These are phyloP conservation scores for Apostasia shenzhenica DNA, from an alignment of 106 monocot genomes.

Conservation along the genomic window DNA sequence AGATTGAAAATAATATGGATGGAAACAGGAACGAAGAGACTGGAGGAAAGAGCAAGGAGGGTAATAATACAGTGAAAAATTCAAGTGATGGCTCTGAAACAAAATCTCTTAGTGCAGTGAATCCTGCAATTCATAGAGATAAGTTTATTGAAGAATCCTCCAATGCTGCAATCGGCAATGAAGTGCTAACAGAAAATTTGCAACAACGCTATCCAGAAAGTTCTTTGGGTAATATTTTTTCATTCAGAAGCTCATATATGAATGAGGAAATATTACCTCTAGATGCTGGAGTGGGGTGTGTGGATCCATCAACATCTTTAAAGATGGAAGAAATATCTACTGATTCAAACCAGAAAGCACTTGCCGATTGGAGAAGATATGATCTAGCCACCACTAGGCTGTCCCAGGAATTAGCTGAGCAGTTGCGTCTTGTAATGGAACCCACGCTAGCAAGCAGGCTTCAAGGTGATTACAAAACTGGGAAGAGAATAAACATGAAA, in stretches of 20 bases:
- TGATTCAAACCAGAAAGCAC: constrained; percentile 24
- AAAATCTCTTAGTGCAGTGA: constrained; percentile 14
- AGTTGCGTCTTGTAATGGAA: constrained; percentile 83
- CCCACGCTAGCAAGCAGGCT: constrained; percentile 92
- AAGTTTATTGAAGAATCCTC: constrained; percentile 18
- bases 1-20: constrained; percentile 28
- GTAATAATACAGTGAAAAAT: constrained; percentile 17
- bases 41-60: constrained; percentile 31
- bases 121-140: constrained; percentile 16
- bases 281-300: neutral
- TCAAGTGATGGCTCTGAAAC: constrained; percentile 26
- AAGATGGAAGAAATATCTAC: constrained; percentile 26
- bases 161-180: constrained; percentile 9
- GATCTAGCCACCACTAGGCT: constrained; percentile 58
- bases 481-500: constrained; percentile 97
- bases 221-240: constrained; percentile 33
- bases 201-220: neutral
- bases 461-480: constrained; percentile 93
- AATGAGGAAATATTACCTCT: constrained; percentile 22
- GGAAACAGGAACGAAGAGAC: constrained; percentile 16
- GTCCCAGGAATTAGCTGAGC: constrained; percentile 81
- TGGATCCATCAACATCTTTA: constrained; percentile 4
- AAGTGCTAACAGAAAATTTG: constrained; percentile 24
- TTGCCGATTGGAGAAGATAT: constrained; percentile 62
- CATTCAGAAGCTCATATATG: constrained; percentile 43